These are phyloP conservation scores for Blastobotrys muscicola DNA, from an alignment of 805 yeast species.

Conservation along the genomic window DNA sequence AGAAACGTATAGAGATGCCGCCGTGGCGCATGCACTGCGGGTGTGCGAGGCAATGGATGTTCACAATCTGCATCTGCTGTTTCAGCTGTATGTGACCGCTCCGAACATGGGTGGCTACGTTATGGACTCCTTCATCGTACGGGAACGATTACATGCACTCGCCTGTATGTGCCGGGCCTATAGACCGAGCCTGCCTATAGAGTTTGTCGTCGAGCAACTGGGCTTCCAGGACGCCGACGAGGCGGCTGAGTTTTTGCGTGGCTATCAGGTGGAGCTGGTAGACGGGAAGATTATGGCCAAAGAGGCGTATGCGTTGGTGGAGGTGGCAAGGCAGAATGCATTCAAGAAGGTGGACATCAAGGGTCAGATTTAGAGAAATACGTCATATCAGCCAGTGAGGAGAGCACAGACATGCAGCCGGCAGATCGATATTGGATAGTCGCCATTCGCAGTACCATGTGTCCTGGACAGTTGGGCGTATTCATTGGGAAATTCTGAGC, in stretches of 20 bases:
- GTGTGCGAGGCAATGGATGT: conserved; percentile 29
- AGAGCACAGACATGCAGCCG: too few species aligned
- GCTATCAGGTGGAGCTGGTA: conserved; percentile 29
- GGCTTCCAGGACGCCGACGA: conserved; percentile 33
- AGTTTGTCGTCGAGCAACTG: conserved; percentile 18
- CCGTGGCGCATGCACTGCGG: conserved; percentile 29
- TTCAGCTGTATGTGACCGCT: conserved; percentile 34
- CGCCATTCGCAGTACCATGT: too few species aligned
- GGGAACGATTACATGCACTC: conserved; percentile 50
- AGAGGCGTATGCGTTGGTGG: conserved; percentile 26
- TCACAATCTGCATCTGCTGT: conserved; percentile 46
- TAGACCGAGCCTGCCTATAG: conserved; percentile 23
- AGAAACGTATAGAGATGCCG: conserved; percentile 20
- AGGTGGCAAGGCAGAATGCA: conserved; percentile 29
- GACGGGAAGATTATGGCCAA: conserved; percentile 16
- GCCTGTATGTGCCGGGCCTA: conserved; percentile 49
- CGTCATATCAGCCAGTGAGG: too few species aligned
- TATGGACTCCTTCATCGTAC: conserved; percentile 44
- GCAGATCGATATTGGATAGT: too few species aligned
- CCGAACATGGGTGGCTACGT: conserved; percentile 37
- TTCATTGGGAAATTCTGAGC: too few species aligned
- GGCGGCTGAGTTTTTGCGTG: conserved; percentile 35
- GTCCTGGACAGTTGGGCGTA: too few species aligned
- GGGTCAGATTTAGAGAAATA: conserved; percentile 57
- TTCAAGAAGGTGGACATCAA: conserved; percentile 71